Evolutionary conservation across 2,329 filamentous ascomycete species (phyloP).

Genomic region (Monosporascus sp.): DNA sequence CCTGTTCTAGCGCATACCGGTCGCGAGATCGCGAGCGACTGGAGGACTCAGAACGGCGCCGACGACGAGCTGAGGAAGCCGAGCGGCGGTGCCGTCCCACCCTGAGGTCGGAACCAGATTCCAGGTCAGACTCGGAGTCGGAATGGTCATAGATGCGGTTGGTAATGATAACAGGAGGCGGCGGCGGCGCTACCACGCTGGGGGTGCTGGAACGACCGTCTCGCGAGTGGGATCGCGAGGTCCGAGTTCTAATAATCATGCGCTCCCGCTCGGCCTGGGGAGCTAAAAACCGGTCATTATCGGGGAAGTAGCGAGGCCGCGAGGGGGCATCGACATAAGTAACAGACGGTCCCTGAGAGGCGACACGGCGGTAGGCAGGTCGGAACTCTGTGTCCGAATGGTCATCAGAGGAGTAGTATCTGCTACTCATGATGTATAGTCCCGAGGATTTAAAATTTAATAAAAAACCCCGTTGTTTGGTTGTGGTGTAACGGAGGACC

Average conservation of each 20-base stretch:
- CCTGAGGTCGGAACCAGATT: slow-evolving; percentile 29
- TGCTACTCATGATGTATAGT: slow-evolving; percentile 18
- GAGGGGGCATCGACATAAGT: slow-evolving; percentile 41
- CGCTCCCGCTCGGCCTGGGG: slow-evolving; percentile 37
- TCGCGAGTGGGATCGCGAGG: slow-evolving; percentile 36
- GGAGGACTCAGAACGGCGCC: not conserved
- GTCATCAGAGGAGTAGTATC: slow-evolving; percentile 39
- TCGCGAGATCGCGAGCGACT: slow-evolving; percentile 13
- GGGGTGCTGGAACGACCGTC: slow-evolving; percentile 42
- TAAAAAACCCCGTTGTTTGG: no score
- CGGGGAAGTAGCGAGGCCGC: slow-evolving; percentile 37
- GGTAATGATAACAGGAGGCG: slow-evolving; percentile 50
- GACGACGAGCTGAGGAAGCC: not conserved
- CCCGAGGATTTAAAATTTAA: no score
- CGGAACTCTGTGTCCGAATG: slow-evolving; percentile 53
- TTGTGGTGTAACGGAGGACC: no score
- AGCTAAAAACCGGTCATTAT: slow-evolving; percentile 34
- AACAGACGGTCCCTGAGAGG: slow-evolving; percentile 29
- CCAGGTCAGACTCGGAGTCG: slow-evolving; percentile 35
- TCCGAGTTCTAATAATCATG: slow-evolving; percentile 39
- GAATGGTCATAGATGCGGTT: slow-evolving; percentile 47
- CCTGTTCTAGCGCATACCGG: slow-evolving; percentile 24
- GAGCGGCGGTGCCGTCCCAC: slow-evolving; percentile 16
- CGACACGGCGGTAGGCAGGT: slow-evolving; percentile 36
- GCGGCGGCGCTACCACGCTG: slow-evolving; percentile 22